Percentiles rank a stretch among this genome's conserved stretches.
Evolutionary conservation across 2,329 filamentous ascomycete genomes (phyloP).

Genomic region (Colletotrichum sublineola): DNA sequence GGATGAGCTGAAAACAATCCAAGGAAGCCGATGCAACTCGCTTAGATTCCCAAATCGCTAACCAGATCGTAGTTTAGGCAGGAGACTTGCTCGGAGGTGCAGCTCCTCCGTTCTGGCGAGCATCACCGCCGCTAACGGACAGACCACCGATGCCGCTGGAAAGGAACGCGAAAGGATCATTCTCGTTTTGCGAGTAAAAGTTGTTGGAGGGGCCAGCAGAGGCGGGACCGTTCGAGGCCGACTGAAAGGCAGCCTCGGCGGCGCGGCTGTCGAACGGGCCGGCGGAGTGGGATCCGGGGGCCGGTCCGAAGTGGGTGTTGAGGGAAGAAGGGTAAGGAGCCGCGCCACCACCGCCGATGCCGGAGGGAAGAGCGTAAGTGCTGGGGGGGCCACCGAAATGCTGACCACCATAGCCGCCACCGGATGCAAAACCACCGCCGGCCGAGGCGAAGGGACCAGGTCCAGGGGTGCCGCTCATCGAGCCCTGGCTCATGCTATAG

Average conservation of each 20-base stretch:
- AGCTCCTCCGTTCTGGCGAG: slow-evolving; percentile 72
- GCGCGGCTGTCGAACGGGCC: slow-evolving; percentile 93
- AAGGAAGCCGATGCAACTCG: slow-evolving; percentile 48
- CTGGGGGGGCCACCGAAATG: slow-evolving; percentile 90
- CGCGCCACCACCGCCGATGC: slow-evolving; percentile 78
- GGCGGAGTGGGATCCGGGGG: slow-evolving; percentile 82
- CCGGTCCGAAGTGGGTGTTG: slow-evolving; percentile 84
- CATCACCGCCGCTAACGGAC: slow-evolving; percentile 75
- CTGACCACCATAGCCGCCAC: slow-evolving; percentile 70
- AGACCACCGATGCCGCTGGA: slow-evolving; percentile 79
- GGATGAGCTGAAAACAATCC: slow-evolving; percentile 47
- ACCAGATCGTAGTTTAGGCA: slow-evolving; percentile 57
- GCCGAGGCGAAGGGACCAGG: slow-evolving; percentile 81
- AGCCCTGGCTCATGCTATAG: slow-evolving; percentile 87
- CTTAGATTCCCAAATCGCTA: slow-evolving; percentile 38
- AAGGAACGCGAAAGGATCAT: slow-evolving; percentile 85
- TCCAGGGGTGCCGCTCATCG: slow-evolving; percentile 87
- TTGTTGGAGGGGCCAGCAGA: slow-evolving; percentile 81
- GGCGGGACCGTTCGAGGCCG: slow-evolving; percentile 83
- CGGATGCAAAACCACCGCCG: slow-evolving; percentile 71
- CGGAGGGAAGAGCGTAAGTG: slow-evolving; percentile 90
- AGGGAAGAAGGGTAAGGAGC: slow-evolving; percentile 84
- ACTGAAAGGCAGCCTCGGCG: slow-evolving; percentile 94
- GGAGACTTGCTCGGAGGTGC: slow-evolving; percentile 72
- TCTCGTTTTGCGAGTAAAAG: slow-evolving; percentile 75